Evolutionary conservation across 768 basidiomycete genomes (phyloP), one percentile per base, ranked within the genome.

Genomic region (Xanthoconium purpureum): DNA sequence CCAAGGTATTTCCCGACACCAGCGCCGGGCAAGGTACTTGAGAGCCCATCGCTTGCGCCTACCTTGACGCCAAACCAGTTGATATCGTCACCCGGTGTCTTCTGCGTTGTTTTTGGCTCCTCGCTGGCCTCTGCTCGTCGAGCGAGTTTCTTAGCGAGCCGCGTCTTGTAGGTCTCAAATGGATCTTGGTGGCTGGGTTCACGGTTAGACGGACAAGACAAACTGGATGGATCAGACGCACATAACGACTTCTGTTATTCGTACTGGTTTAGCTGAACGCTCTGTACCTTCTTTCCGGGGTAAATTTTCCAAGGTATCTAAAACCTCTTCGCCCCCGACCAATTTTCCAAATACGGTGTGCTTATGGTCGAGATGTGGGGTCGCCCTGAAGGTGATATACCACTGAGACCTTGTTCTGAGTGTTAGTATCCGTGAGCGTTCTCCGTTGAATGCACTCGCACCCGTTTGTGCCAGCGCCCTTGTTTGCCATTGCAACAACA

Each of bases 281-380:
- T 98, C 93, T 0, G 91, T 91, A 15, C 90, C 92, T 15, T 87
- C 83, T 71, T 94, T 90, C 42, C 85, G 75, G 2, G 91, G 86
- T 1, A 94, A 73, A 33, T 84, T 83, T 69, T 98, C 97, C 29
- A 99, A 74, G 7, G 87, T 82, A 65, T 91, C 83, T 1, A 98
- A 76, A 8, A 96, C 85, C 30, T 95, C 91, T 68, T 96, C 91
- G 18, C 96, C 97, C 10, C 97, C 97, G 3, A 99, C 95, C 14
- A 98, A 79, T 63, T 96, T 95, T 3, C 97, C 97, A 66, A 98
- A 99, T 3, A 98, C 97, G 0, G 94, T 95, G 66, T 95, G 94
- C 66, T 95, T 94, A 57, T 85, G 89, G 72, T 98, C 91, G 20
- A 99, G 82, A 70, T 98, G 84, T 0, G 91, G 80, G 8, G 92